Percentiles rank a stretch among this genome's conserved stretches.
Evolutionary conservation across 176 grass and related monocot species (phyloP).

Genomic region (Triticum urartu): DNA sequence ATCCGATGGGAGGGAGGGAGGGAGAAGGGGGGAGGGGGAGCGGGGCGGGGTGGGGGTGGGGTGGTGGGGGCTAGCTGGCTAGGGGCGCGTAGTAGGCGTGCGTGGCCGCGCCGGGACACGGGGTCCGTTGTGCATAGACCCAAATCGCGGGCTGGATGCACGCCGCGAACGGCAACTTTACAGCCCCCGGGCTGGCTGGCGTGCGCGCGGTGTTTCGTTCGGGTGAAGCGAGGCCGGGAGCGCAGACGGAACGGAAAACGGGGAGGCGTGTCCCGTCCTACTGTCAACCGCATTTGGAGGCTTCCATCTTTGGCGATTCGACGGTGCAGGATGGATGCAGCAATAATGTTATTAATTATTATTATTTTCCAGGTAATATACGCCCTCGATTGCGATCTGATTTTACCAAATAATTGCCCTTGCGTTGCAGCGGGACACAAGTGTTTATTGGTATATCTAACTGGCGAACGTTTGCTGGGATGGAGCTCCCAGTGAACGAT

Average conservation of each 20-base stretch:
- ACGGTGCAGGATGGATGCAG: background rate
- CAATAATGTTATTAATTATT: background rate
- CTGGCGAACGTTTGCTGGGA: no score
- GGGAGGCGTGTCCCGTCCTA: background rate
- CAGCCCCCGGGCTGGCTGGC: background rate
- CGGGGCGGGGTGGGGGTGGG: background rate
- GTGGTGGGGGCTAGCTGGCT: background rate
- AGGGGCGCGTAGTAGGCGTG: background rate
- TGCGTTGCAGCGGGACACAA: no score
- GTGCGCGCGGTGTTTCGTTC: background rate
- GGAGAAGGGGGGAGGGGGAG: background rate
- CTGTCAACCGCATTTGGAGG: background rate
- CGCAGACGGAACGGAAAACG: background rate
- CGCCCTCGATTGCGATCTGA: no score
- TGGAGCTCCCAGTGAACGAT: no score
- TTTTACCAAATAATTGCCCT: no score
- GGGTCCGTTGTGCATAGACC: background rate
- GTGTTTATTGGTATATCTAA: no score
- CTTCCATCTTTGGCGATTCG: background rate
- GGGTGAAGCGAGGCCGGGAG: background rate
- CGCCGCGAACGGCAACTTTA: background rate
- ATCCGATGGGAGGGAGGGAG: slow-evolving; percentile 46
- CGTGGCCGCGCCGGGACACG: background rate
- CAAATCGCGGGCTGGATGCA: background rate
- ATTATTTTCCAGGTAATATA: no score